A percentile compares a stretch with the other conserved stretches of the same genome.
phyloP scores from a whole-genome alignment of 2,329 filamentous ascomycete genomes.

The Pyricularia sp. region DNA sequence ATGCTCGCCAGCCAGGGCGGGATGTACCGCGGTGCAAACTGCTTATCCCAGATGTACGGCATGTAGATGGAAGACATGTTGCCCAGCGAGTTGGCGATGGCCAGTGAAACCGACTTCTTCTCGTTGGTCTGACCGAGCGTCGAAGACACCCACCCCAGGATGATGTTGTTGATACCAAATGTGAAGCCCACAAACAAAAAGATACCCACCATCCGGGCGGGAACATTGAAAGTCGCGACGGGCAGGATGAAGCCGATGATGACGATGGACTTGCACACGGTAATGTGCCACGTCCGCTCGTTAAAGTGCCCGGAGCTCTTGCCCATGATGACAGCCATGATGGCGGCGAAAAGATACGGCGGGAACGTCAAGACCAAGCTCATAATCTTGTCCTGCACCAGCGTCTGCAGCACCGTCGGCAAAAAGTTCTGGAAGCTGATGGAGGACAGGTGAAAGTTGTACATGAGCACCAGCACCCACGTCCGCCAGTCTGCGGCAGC shows the following conservation, averaged over 20 bases:
- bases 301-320: constrained; percentile 3
- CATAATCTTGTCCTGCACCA: constrained; percentile 15
- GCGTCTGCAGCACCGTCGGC: constrained; percentile 13
- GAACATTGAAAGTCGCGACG: background rate
- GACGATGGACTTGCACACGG: constrained; percentile 1
- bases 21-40: constrained; percentile 15
- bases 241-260: constrained; percentile 4
- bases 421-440: constrained; percentile 10
- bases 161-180: constrained; percentile 32
- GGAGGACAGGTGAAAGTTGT: constrained; percentile 10
- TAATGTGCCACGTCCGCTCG: constrained; percentile 7
- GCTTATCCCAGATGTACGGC: constrained; percentile 29
- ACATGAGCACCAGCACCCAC: constrained; percentile 13
- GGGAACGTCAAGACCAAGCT: constrained; percentile 21
- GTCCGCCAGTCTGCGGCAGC: constrained; percentile 15
- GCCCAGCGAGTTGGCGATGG: constrained; percentile 26
- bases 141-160: constrained; percentile 30
- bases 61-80: constrained; percentile 27
- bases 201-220: constrained; percentile 13
- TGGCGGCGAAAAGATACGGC: constrained; percentile 14
- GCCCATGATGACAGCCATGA: constrained; percentile 2
- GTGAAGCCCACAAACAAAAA: constrained; percentile 27
- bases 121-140: constrained; percentile 34
- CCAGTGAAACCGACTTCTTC: constrained; percentile 34
- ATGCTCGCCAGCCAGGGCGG: constrained; percentile 4